Evolutionary conservation across 2,329 filamentous ascomycete genomes (phyloP).

Genomic region (Fusarium anguioides): DNA sequence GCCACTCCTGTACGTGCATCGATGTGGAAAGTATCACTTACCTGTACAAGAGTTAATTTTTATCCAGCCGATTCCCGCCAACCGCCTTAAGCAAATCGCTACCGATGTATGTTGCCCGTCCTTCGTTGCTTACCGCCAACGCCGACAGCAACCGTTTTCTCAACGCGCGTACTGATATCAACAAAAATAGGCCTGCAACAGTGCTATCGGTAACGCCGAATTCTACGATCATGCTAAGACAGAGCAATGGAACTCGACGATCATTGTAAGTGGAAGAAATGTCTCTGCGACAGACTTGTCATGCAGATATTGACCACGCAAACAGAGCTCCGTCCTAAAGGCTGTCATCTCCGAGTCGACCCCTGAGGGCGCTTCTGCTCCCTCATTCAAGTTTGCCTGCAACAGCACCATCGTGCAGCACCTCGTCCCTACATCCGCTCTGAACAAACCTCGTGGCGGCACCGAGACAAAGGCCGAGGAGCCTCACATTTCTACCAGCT

Average conservation of each 20-base stretch:
- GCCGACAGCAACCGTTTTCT: slow-evolving; percentile 3
- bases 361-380: slow-evolving; percentile 65
- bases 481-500: slow-evolving; percentile 67
- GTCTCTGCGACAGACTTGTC: background rate
- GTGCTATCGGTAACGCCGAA: slow-evolving; percentile 77
- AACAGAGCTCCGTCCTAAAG: slow-evolving; percentile 79
- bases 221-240: slow-evolving; percentile 91
- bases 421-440: slow-evolving; percentile 73
- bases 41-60: slow-evolving; percentile 34
- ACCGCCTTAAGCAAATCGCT: slow-evolving; percentile 85
- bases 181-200: slow-evolving; percentile 77
- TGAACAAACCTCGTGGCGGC: slow-evolving; percentile 68
- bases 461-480: slow-evolving; percentile 60
- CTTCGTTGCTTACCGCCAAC: slow-evolving; percentile 39
- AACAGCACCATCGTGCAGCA: slow-evolving; percentile 99
- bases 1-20: slow-evolving; percentile 51
- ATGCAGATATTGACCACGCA: slow-evolving; percentile 24
- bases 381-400: slow-evolving; percentile 91
- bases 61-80: slow-evolving; percentile 76
- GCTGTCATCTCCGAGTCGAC: slow-evolving; percentile 80
- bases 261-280: slow-evolving; percentile 75
- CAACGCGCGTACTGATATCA: slow-evolving; percentile 23
- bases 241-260: slow-evolving; percentile 87
- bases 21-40: background rate
- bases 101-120: slow-evolving; percentile 72